Evolutionary conservation across 768 basidiomycete species (phyloP), one percentile per base, ranked within the genome.

Genomic region (Russula earlei): DNA sequence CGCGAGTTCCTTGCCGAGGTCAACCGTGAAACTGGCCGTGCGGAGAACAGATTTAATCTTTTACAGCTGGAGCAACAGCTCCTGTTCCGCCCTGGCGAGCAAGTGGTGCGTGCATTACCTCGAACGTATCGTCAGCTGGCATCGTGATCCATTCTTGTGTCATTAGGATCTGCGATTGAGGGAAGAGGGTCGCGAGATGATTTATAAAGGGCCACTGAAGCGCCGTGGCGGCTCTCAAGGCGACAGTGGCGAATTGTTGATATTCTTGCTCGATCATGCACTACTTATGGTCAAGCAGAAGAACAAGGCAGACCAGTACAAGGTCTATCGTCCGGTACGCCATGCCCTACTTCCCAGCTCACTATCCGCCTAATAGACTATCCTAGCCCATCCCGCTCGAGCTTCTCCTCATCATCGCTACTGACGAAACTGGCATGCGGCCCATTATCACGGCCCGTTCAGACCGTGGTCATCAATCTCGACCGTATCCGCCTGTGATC

Each of bases 221-320:
- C 90, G 92, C 66, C 82, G 93, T 8, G 83, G 84, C 1, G 82
- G 82, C 3, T 73, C 74, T 6, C 78, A 83, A 64, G 77, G 78
- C 57, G 86, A 87, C 58, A 91, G 84, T 64, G 92, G 91, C 15
- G 95, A 98, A 67, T 75, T 97, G 48, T 81, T 90, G 64, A 89
- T 95, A 6, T 97, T 95, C 74, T 71, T 99, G 65, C 96, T 99
- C 67, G 96, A 99, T 68, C 96, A 99, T 69, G 93, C 93, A 1
- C 72, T 99, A 41, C 74, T 99, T 31, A 91, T 98, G 80, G 93
- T 89, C 61, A 97, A 92, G 72, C 71, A 92, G 67, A 93, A 91
- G 70, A 89, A 83, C 70, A 92, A 93, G 67, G 83, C 85, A 49
- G 94, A 97, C 63, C 90, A 92, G 64, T 86, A 82, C 70, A 90